Evolutionary conservation across 495 filamentous ascomycete species (phyloP).

Genomic region (Chlorociboria aeruginascens): DNA sequence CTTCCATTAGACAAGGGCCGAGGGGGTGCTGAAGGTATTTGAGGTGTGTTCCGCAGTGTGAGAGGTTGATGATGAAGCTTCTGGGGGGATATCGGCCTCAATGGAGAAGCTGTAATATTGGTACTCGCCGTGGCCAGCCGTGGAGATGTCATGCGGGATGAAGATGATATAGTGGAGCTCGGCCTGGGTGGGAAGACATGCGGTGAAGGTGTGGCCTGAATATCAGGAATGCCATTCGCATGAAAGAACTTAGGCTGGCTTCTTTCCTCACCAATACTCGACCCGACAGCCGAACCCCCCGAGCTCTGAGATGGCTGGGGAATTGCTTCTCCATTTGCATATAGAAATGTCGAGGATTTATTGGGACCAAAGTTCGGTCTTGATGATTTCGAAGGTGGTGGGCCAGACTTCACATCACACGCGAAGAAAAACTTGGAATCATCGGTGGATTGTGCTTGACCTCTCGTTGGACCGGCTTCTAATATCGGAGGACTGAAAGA

Average conservation of each 20-base stretch:
- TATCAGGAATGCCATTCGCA: slow-evolving; percentile 45
- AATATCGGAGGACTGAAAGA: slow-evolving; percentile 21
- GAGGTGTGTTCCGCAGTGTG: slow-evolving; percentile 10
- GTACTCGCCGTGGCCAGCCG: slow-evolving; percentile 17
- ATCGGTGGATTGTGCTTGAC: slow-evolving; percentile 10
- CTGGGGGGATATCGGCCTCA: slow-evolving; percentile 32
- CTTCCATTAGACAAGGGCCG: slow-evolving; percentile 12
- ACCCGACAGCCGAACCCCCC: slow-evolving; percentile 22
- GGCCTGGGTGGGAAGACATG: slow-evolving; percentile 27
- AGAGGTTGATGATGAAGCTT: slow-evolving; percentile 25
- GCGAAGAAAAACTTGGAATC: slow-evolving; percentile 67
- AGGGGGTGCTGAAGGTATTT: slow-evolving; percentile 14
- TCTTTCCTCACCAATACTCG: slow-evolving; percentile 16
- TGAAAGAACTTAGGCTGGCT: slow-evolving; percentile 59
- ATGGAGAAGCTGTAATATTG: slow-evolving; percentile 15
- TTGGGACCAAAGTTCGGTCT: slow-evolving; percentile 20
- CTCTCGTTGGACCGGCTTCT: slow-evolving; percentile 12
- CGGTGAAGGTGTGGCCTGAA: slow-evolving; percentile 14
- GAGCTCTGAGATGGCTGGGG: slow-evolving; percentile 23
- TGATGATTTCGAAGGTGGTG: slow-evolving; percentile 5
- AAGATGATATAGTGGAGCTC: slow-evolving; percentile 29
- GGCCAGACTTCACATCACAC: slow-evolving; percentile 46
- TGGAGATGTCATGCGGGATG: slow-evolving; percentile 24
- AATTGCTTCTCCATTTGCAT: slow-evolving; percentile 34
- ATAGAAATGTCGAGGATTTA: slow-evolving; percentile 42